Conservation (phyloP, 2,329 filamentous ascomycete genomes). For the Xylariales sp. region DNA sequence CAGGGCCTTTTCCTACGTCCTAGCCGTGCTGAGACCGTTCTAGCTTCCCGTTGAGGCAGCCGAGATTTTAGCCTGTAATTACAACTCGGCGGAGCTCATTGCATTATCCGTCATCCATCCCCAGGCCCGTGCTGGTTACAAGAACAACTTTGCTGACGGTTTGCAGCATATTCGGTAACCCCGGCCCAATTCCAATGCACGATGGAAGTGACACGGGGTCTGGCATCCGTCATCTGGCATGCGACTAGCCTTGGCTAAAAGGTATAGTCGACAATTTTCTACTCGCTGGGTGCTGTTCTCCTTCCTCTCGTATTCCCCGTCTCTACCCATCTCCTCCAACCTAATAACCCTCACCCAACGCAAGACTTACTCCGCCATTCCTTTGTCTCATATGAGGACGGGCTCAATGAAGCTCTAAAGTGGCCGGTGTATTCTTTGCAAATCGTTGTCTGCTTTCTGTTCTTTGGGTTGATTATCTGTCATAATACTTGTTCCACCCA, state of each 20-base stretch:
- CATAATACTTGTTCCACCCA: conserved; percentile 17
- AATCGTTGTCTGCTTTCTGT: conserved; percentile 27
- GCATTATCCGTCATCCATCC: conserved; percentile 24
- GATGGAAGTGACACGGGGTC: conserved; percentile 15
- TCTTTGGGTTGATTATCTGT: conserved; percentile 30
- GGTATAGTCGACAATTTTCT: conserved; percentile 36
- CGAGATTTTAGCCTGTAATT: conserved; percentile 47
- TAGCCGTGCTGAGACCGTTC: conserved; percentile 27
- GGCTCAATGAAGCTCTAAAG: conserved; percentile 41
- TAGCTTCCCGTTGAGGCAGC: conserved; percentile 37
- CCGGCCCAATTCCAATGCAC: conserved; percentile 29
- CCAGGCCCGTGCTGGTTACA: conserved; percentile 10
- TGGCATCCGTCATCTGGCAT: conserved; percentile 33
- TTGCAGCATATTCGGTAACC: conserved; percentile 44
- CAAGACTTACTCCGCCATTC: conserved; percentile 64
- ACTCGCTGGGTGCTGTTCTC: background rate
- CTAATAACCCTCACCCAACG: conserved; percentile 32
- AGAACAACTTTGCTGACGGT: conserved; percentile 3
- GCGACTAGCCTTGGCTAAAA: conserved; percentile 14
- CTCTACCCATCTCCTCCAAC: conserved; percentile 19
- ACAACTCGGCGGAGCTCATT: conserved; percentile 32
- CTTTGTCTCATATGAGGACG: conserved; percentile 52
- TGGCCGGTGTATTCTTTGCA: conserved; percentile 45
- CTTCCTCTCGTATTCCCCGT: conserved; percentile 19
- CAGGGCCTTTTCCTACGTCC: conserved; percentile 32